phyloP scores from a whole-genome alignment of 2,329 filamentous ascomycete genomes.

The Aspergillus transmontanensis region DNA sequence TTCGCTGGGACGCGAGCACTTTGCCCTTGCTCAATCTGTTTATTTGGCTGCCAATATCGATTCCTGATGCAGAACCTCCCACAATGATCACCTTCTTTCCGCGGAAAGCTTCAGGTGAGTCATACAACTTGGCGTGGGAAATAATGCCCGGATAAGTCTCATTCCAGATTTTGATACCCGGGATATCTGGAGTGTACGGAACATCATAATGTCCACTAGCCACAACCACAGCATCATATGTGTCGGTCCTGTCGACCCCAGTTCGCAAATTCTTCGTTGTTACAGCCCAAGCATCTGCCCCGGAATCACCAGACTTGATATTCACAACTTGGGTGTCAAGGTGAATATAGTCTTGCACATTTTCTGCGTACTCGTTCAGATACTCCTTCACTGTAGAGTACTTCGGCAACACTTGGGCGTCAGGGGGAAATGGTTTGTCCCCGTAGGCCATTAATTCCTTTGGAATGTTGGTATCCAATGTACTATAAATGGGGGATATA shows the following conservation, averaged over 20 bases:
- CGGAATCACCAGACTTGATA: conserved; percentile 48
- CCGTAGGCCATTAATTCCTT: conserved; percentile 78
- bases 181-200: conserved; percentile 66
- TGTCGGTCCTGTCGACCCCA: conserved; percentile 42
- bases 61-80: conserved; percentile 80
- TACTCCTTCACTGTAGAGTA: conserved; percentile 73
- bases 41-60: conserved; percentile 82
- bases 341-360: conserved; percentile 66
- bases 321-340: conserved; percentile 73
- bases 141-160: conserved; percentile 61
- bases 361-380: conserved; percentile 69
- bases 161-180: conserved; percentile 63
- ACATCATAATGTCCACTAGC: conserved; percentile 76
- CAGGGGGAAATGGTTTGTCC: conserved; percentile 65
- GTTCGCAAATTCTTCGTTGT: conserved; percentile 55
- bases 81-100: conserved; percentile 79
- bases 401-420: conserved; percentile 72
- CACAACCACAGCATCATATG: conserved; percentile 74
- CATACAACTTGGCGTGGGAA: conserved; percentile 79
- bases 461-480: conserved; percentile 85
- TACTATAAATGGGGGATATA: conserved; percentile 80
- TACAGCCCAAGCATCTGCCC: conserved; percentile 61
- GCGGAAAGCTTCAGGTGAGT: conserved; percentile 63
- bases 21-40: conserved; percentile 60
- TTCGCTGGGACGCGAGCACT: conserved; percentile 65